Evolutionary conservation across 2,329 filamentous ascomycete species (phyloP), one percentile per base, ranked within the genome.

Genomic region (Paraconiothyrium brasiliense): DNA sequence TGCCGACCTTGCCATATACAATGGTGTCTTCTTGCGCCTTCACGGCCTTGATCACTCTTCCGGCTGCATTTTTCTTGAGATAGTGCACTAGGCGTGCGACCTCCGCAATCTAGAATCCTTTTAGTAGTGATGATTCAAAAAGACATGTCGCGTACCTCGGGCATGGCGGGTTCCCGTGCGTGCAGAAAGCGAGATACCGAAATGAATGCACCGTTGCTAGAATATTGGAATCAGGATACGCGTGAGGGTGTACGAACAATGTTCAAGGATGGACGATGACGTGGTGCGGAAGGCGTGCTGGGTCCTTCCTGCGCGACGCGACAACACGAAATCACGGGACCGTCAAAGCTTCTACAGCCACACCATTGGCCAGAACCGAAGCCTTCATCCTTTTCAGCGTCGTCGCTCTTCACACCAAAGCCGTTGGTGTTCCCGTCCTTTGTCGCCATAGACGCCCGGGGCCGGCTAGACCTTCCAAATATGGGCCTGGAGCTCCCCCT

Each of bases 1-100:
- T 96, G 34, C 94, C 93, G 22, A 89, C 93, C 79, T 98, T 97
- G 69, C 94, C 93, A 78, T 94, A 99, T 6, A 99, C 86, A 74
- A 91, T 94, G 69, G 75, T 82, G 80, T 99, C 94, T 71, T 97
- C 90, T 64, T 90, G 85, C 13, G 92, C 90, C 27, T 86, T 83
- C 58, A 92, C 90, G 44, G 85, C 86, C 50, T 85, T 81, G 63
- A 99, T 89, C 10, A 85, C 91, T 81, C 92, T 95, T 59, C 92
- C 93, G 32, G 96, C 90, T n/a, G 97, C 85, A 77, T 93, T 87
- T 66, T 91, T 89, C 62, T 88, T 89, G 43, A 99, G 87, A 76
- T 90, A 96, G 76, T 97, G 91, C 54, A 96, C 92, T 67, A 94
- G 87, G 47, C 94, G 91, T 22, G 93, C 91, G 67, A 97, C 91